A percentile compares a stretch with the other conserved stretches of the same genome.
Conservation (phyloP, 202 grass and related monocot genomes). For the Zizania palustris region DNA sequence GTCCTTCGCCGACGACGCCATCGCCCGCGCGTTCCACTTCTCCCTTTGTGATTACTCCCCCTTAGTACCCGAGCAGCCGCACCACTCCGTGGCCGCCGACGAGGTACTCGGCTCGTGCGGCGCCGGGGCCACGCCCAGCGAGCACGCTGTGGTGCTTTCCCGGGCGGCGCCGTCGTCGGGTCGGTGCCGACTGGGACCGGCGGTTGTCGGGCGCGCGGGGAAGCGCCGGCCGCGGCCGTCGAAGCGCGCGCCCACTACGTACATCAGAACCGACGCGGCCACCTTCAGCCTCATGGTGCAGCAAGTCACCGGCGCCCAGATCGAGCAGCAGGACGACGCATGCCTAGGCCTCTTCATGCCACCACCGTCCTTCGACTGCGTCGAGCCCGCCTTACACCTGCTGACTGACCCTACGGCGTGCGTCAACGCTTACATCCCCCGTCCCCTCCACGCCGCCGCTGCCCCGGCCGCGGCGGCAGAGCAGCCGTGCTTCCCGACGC, state of each 20-base stretch:
- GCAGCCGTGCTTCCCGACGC: constrained; percentile 63
- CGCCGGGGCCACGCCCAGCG: background rate
- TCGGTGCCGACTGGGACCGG: constrained; percentile 28
- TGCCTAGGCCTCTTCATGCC: constrained; percentile 33
- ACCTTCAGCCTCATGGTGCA: constrained; percentile 93
- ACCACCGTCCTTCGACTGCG: constrained; percentile 31
- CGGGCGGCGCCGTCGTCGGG: background rate
- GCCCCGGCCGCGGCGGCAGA: background rate
- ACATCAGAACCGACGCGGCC: constrained; percentile 82
- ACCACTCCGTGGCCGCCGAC: background rate
- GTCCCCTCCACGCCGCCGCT: background rate
- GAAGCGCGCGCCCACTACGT: constrained; percentile 69
- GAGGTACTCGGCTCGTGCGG: background rate
- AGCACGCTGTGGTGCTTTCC: background rate
- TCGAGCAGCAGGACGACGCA: constrained; percentile 22
- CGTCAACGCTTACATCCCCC: constrained; percentile 23
- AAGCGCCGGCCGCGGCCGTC: constrained; percentile 67
- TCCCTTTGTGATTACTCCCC: constrained; percentile 48
- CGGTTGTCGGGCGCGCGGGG: constrained; percentile 35
- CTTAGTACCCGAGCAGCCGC: background rate
- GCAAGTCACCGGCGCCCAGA: constrained; percentile 64
- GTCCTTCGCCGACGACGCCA: constrained; percentile 37
- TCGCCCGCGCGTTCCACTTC: constrained; percentile 60
- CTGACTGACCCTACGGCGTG: background rate
- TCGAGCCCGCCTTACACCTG: background rate